Evolutionary conservation across 1,284 basidiomycete genomes (phyloP).

Genomic region (Cryptococcus sp.): DNA sequence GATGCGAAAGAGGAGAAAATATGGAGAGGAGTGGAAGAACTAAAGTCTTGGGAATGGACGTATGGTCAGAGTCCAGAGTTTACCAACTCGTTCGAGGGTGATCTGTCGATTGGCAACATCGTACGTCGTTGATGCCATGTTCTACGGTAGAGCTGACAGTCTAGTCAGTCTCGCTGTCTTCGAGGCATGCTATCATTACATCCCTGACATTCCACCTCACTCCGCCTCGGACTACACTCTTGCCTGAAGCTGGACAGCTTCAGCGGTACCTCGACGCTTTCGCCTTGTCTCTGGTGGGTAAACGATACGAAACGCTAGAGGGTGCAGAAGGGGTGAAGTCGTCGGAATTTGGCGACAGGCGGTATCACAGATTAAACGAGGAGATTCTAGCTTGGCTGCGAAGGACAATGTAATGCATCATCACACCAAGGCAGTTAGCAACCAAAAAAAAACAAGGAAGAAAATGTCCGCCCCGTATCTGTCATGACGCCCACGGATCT

Average conservation of each 20-base stretch:
- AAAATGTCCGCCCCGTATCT: slow-evolving; percentile 47
- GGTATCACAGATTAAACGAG: slow-evolving; percentile 14
- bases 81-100: slow-evolving; percentile 45
- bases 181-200: slow-evolving; percentile 50
- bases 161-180: slow-evolving; percentile 44
- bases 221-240: slow-evolving; percentile 5
- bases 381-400: slow-evolving; percentile 43
- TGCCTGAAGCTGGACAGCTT: slow-evolving; percentile 5
- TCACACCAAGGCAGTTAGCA: not conserved
- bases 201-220: slow-evolving; percentile 30
- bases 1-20: slow-evolving; percentile 49
- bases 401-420: slow-evolving; percentile 28
- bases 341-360: slow-evolving; percentile 12
- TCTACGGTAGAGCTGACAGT: not conserved
- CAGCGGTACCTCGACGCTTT: slow-evolving; percentile 33
- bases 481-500: slow-evolving; percentile 42
- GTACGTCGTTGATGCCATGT: slow-evolving; percentile 26
- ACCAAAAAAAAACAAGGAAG: not conserved
- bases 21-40: slow-evolving; percentile 61
- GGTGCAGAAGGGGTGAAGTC: slow-evolving; percentile 23
- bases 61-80: slow-evolving; percentile 96
- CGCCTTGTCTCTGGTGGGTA: slow-evolving; percentile 33
- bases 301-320: slow-evolving; percentile 43
- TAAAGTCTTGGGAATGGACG: slow-evolving; percentile 78
- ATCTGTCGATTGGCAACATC: slow-evolving; percentile 28